Percentiles rank a stretch among this genome's conserved stretches.
These are phyloP conservation scores for Podaxis sp. DNA, from an alignment of 768 basidiomycete species.

Conservation along the genomic window DNA sequence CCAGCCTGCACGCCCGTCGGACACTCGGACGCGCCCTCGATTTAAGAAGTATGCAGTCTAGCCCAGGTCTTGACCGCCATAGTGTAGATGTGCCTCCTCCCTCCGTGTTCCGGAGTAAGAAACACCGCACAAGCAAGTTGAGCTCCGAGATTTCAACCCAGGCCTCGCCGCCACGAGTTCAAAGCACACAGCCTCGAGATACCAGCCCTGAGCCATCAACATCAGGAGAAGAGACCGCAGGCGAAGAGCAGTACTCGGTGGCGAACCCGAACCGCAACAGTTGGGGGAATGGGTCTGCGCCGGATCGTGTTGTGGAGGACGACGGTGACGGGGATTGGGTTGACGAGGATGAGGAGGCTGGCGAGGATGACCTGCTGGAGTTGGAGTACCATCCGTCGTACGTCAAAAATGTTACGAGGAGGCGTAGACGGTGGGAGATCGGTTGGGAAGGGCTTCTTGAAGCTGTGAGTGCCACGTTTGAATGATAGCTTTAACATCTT, in stretches of 20 bases:
- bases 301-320: constrained; percentile 22
- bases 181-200: constrained; percentile 81
- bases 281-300: constrained; percentile 30
- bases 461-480: constrained; percentile 47
- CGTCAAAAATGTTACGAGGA: constrained; percentile 63
- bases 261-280: constrained; percentile 11
- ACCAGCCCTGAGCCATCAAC: constrained; percentile 78
- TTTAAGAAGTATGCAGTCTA: constrained; percentile 65
- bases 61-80: constrained; percentile 45
- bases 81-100: constrained; percentile 58
- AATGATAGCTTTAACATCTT: constrained; percentile 6
- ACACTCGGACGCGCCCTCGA: constrained; percentile 46
- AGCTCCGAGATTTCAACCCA: constrained; percentile 28
- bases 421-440: constrained; percentile 70
- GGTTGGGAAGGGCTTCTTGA: constrained; percentile 76
- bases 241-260: constrained; percentile 38
- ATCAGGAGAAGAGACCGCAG: constrained; percentile 78
- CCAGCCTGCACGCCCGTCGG: constrained; percentile 60
- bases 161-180: constrained; percentile 69
- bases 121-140: constrained; percentile 15
- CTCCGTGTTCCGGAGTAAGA: constrained; percentile 45
- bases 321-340: constrained; percentile 65
- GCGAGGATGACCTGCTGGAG: constrained; percentile 70
- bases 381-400: constrained; percentile 77
- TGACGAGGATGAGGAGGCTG: constrained; percentile 70